These are phyloP conservation scores for Toxicodendron radicans DNA, from an alignment of 345 rosid species.

Conservation along the genomic window DNA sequence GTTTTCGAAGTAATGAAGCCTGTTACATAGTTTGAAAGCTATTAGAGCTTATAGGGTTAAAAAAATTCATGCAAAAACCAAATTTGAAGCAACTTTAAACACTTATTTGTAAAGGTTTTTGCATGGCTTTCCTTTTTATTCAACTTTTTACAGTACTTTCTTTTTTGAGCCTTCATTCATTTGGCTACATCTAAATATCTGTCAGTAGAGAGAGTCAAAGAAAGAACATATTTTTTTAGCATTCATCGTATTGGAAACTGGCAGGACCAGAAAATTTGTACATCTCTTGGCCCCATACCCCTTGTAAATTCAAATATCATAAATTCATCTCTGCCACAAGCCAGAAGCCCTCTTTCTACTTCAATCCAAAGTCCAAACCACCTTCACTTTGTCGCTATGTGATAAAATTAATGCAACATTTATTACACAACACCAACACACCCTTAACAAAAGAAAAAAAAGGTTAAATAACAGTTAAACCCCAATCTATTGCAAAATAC, in stretches of 20 bases:
- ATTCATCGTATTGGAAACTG: neutral
- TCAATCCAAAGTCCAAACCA: neutral
- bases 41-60: neutral
- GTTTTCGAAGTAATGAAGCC: neutral
- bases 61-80: neutral
- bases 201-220: neutral
- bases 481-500: too few relatives aligned
- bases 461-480: too few relatives aligned
- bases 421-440: neutral
- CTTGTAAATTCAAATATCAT: neutral
- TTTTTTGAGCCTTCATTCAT: neutral
- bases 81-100: neutral
- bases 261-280: neutral
- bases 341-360: too few relatives aligned
- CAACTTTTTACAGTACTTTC: neutral
- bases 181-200: neutral
- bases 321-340: too few relatives aligned
- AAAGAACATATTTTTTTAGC: neutral
- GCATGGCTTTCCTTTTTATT: neutral
- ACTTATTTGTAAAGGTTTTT: neutral
- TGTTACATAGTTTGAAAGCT: neutral
- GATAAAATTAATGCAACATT: neutral
- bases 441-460: neutral
- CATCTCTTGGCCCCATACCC: neutral
- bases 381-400: neutral